Evolutionary conservation across 2,329 filamentous ascomycete genomes (phyloP), one percentile per base, ranked within the genome.

Genomic region (Aspergillus texensis): DNA sequence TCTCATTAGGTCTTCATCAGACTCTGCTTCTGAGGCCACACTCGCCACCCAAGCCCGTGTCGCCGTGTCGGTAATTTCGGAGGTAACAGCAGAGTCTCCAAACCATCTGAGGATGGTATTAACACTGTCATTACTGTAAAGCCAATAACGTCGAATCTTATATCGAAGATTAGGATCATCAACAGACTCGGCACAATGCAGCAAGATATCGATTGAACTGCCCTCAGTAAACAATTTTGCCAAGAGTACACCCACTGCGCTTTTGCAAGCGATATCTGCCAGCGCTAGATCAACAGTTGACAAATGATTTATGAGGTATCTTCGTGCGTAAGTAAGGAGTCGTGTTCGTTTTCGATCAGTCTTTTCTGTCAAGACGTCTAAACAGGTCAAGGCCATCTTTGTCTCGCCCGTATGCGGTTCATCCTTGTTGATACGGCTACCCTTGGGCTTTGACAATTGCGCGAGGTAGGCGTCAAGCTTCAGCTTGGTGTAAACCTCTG

Each of bases 391-490:
- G 4, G 69, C 69, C 6, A 71, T 54, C 53, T 66, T 66, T 4
- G 62, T 46, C 41, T 71, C 59, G 2, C 65, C 65, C 24, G 62
- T 68, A 32, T 72, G 65, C 55, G 70, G 64, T 46, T 74, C 70
- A 41, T 72, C 71, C 6, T 46, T 60, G 26, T 63, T 65, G 12
- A 74, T 74, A 36, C 60, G 62, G 6, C 62, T 65, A 21, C 56
- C 57, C 21, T 67, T 70, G 30, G 61, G 64, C 4, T 63, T 66
- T 6, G 69, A 34, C 50, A 72, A 72, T 11, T 65, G 61, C 28
- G 69, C 60, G 39, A 74, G 72, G 26, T 70, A 67, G 10, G 69
- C 54, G 32, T 74, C 70, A 24, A 74, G 67, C 9, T 70, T 67
- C 21, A 74, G 70, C 52, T 72, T 73, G 14, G 65, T 55, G 28